Evolutionary conservation across 1,139 yeast species (phyloP), one percentile per base, ranked within the genome.

Genomic region (Suhomyces yuchorum): DNA sequence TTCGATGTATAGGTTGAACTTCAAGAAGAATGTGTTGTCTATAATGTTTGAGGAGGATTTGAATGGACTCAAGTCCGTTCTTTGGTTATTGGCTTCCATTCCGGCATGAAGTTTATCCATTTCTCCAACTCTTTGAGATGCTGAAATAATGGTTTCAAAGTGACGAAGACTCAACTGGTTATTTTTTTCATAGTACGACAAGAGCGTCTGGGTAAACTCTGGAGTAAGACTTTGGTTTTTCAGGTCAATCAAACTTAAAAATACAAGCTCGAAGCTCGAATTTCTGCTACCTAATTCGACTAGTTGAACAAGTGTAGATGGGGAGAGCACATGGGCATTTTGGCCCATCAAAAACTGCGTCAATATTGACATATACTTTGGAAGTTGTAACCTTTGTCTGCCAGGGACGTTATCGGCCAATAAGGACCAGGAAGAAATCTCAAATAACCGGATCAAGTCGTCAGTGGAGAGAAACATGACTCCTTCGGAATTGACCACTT

Each of bases 1-100:
- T 44, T 73, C 76, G 9, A 73, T 56, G 47, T 70, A 67, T 8
- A 40, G 42, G 18, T 67, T 62, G 44, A 63, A 61, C 4, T 44
- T 43, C 3, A 32, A 14, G 47, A 61, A 66, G 38, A 68, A 65
- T 3, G 48, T 47, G 18, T 65, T 68, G 42, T 61, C 61, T 2
- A 48, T 28, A 15, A 48, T 23, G 2, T 9, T 26, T n/a, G 38
- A 5, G 3, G 17, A 34, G 1, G 26, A 8, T 9, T 15, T 32
- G 20, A 17, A 23, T n/a, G 14, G 20, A 11, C 36, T 35, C 22
- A 44, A 11, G 6, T 24, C 36, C 4, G n/a, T 24, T 4, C 9
- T 44, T 4, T 19, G 11, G 4, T 23, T 18, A 28, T 35, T 18
- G 12, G 14, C 12, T 8, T n/a, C 15, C 6, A 12, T 11, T 18